Percentiles rank a stretch among this genome's conserved stretches.
These are phyloP conservation scores for Zymoseptoria tritici DNA, from an alignment of 2,329 filamentous ascomycete genomes.

Conservation along the genomic window DNA sequence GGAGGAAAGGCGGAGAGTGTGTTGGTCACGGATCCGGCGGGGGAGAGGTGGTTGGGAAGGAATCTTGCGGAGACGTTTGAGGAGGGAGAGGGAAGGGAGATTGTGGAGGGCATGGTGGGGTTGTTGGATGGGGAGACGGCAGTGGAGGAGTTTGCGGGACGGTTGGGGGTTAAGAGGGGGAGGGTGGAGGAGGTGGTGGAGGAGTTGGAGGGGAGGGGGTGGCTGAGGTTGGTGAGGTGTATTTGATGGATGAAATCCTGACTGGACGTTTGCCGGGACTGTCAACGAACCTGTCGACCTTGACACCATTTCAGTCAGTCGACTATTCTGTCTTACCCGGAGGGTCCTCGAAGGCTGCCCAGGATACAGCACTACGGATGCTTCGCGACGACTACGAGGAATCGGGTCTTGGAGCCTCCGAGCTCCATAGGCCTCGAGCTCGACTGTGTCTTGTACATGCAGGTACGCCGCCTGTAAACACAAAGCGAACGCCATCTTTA, in stretches of 20 bases:
- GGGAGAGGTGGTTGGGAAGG: constrained; percentile 11
- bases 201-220: constrained; percentile 64
- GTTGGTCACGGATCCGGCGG: constrained; percentile 15
- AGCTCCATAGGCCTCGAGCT: too few relatives aligned
- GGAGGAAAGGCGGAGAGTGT: background rate
- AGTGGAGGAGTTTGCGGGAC: constrained; percentile 77
- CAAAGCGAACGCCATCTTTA: too few relatives aligned
- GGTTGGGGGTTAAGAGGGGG: constrained; percentile 80
- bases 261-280: background rate
- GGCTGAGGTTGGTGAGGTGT: constrained; percentile 37
- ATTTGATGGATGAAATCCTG: constrained; percentile 4
- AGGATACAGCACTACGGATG: too few relatives aligned
- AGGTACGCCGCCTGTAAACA: too few relatives aligned
- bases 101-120: constrained; percentile 68
- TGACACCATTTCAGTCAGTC: background rate
- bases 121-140: constrained; percentile 84
- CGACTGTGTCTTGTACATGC: too few relatives aligned
- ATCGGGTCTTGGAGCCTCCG: too few relatives aligned
- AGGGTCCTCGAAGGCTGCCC: too few relatives aligned
- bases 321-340: background rate
- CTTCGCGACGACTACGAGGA: too few relatives aligned
- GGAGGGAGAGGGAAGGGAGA: constrained; percentile 52
- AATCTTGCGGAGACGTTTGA: constrained; percentile 7
- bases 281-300: background rate
- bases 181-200: constrained; percentile 44